Percentiles rank a stretch among this genome's conserved stretches.
Evolutionary conservation across 495 filamentous ascomycete species (phyloP).

Genomic region (Aspergillus panamensis): DNA sequence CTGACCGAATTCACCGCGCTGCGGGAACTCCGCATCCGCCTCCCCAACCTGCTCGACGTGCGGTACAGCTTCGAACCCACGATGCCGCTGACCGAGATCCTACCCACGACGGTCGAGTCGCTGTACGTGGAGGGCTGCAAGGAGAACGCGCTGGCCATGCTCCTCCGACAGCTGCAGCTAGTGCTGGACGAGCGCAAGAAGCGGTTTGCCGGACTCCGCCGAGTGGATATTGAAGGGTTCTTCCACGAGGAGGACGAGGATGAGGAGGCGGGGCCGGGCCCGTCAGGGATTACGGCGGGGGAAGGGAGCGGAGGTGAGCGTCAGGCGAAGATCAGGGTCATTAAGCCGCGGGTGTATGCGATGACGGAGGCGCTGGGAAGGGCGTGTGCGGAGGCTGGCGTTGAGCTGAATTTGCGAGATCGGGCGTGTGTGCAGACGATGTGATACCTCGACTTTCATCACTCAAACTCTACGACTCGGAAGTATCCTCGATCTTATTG

Average conservation of each 20-base stretch:
- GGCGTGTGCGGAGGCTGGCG: conserved; percentile 24
- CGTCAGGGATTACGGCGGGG: background rate
- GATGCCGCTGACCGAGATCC: conserved; percentile 23
- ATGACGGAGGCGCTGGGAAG: conserved; percentile 25
- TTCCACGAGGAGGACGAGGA: conserved; percentile 32
- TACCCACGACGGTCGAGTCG: conserved; percentile 31
- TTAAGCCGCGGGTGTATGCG: conserved; percentile 29
- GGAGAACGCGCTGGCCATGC: conserved; percentile 28
- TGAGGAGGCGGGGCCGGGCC: conserved; percentile 15
- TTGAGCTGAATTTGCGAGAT: conserved; percentile 31
- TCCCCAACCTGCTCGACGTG: conserved; percentile 35
- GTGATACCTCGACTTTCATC: conserved; percentile 5
- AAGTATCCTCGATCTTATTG: too few relatives aligned
- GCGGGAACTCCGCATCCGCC: conserved; percentile 34
- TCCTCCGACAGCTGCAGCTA: conserved; percentile 26
- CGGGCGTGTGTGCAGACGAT: conserved; percentile 23
- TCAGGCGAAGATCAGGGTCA: conserved; percentile 7
- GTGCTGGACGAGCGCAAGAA: conserved; percentile 25
- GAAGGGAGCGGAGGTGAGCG: background rate
- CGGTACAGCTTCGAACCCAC: conserved; percentile 27
- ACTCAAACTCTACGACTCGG: background rate
- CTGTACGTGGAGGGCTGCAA: conserved; percentile 34
- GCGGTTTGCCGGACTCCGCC: conserved; percentile 18
- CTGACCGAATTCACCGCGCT: conserved; percentile 31
- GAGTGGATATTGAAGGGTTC: conserved; percentile 32